These are phyloP conservation scores for Nyctanthes arbortristis DNA, from an alignment of 257 asterid genomes.

Conservation along the genomic window DNA sequence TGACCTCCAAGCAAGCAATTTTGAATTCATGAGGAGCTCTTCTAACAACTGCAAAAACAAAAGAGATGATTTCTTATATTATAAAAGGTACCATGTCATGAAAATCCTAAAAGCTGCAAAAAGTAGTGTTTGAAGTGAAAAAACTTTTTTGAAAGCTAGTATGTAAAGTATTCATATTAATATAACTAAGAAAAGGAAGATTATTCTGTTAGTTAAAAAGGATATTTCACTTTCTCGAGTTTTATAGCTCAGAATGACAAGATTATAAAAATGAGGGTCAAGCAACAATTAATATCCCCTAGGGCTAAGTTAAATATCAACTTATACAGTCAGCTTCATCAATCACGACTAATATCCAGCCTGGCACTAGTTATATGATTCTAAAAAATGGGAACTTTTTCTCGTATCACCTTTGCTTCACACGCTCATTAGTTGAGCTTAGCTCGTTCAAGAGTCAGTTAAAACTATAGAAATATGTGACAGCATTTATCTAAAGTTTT, in stretches of 20 bases:
- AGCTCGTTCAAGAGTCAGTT: neutral
- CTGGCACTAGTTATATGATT: neutral
- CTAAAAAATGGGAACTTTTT: neutral
- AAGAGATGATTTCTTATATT: slow-evolving; percentile 25
- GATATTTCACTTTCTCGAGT: neutral
- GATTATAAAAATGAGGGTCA: neutral
- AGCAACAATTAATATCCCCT: neutral
- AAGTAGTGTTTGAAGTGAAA: neutral
- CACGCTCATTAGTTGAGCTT: neutral
- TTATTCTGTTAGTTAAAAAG: neutral
- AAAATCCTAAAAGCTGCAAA: neutral
- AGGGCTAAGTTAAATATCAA: neutral
- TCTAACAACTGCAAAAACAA: slow-evolving; percentile 76
- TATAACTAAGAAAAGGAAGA: neutral
- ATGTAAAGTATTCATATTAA: neutral
- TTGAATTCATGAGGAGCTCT: slow-evolving; percentile 98
- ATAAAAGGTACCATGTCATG: slow-evolving; percentile 12
- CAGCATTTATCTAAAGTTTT: neutral
- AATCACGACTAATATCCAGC: neutral
- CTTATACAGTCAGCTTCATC: neutral
- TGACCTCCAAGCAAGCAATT: slow-evolving; percentile 90
- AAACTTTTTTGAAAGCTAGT: neutral
- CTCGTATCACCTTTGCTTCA: neutral
- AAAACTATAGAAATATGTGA: neutral
- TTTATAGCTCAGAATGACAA: neutral